Evolutionary conservation across 2,329 filamentous ascomycete species (phyloP).

Genomic region (Monosporascus sp.): DNA sequence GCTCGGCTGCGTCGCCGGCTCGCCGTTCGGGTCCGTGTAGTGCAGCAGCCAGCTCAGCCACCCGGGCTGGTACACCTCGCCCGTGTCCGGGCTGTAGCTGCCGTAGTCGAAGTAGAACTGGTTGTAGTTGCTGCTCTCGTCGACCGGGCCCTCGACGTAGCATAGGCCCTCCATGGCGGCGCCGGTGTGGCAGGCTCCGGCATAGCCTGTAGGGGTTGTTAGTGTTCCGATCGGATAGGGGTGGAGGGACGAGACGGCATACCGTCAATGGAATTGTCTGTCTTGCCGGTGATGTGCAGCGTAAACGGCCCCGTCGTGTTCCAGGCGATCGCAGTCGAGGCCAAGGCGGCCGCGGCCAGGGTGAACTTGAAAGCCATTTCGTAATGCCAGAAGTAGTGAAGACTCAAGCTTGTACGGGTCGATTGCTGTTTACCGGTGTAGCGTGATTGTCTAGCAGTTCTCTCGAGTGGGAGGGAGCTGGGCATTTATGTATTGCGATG

Average conservation of each 20-base stretch:
- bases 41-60: slow-evolving; percentile 12
- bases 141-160: slow-evolving; percentile 9
- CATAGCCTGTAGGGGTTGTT: slow-evolving; percentile 12
- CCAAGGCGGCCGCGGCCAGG: slow-evolving; percentile 7
- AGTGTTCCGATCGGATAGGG: neutral
- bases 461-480: no score
- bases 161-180: slow-evolving; percentile 18
- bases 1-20: slow-evolving; percentile 3
- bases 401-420: no score
- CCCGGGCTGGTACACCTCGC: slow-evolving; percentile 12
- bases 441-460: no score
- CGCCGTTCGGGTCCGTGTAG: slow-evolving; percentile 5
- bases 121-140: slow-evolving; percentile 4
- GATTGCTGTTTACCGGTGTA: no score
- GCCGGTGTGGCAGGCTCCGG: slow-evolving; percentile 16
- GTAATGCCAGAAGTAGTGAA: no score
- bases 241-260: neutral
- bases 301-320: slow-evolving; percentile 17
- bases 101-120: slow-evolving; percentile 20
- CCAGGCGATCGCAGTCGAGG: slow-evolving; percentile 7
- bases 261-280: slow-evolving; percentile 17
- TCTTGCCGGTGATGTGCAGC: slow-evolving; percentile 17
- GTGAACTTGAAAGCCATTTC: neutral
- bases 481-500: no score
- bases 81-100: slow-evolving; percentile 9